Evolutionary conservation across 2,329 filamentous ascomycete species (phyloP).

Genomic region (Colletotrichum sidae): DNA sequence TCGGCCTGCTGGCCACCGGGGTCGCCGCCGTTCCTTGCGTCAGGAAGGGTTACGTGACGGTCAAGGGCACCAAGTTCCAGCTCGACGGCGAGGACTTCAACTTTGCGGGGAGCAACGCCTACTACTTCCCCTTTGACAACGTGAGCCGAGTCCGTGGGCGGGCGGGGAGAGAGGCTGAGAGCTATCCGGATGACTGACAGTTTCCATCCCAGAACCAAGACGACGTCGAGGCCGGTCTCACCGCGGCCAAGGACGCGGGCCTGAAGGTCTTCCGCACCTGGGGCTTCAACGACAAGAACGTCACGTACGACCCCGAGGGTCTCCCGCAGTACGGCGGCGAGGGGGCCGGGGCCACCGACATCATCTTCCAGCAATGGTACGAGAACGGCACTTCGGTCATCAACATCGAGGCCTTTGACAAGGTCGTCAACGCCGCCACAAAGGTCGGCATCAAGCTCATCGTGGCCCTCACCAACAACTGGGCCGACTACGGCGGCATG

Average conservation of each 20-base stretch:
- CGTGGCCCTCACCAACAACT: conserved; percentile 64
- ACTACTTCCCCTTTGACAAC: conserved; percentile 67
- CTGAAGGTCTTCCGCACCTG: conserved; percentile 67
- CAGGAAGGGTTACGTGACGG: conserved; percentile 59
- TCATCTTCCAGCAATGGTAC: conserved; percentile 59
- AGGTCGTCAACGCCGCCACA: conserved; percentile 60
- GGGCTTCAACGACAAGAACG: conserved; percentile 69
- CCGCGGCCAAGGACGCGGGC: conserved; percentile 59
- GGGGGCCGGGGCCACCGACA: conserved; percentile 56
- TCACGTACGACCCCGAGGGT: conserved; percentile 56
- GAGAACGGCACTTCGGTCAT: conserved; percentile 58
- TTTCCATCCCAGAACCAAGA: conserved; percentile 52
- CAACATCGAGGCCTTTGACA: conserved; percentile 58
- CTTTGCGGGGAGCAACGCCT: conserved; percentile 68
- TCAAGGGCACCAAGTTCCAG: conserved; percentile 61
- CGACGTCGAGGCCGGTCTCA: conserved; percentile 59
- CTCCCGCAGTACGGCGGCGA: conserved; percentile 65
- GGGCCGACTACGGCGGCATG: conserved; percentile 67
- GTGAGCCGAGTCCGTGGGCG: conserved; percentile 46
- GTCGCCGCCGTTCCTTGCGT: conserved; percentile 34
- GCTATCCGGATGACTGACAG: neutral
- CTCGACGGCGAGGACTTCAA: conserved; percentile 66
- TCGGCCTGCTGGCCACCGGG: conserved; percentile 34
- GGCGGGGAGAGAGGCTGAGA: too few relatives aligned
- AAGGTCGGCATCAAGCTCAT: conserved; percentile 62